Evolutionary conservation across 1,284 basidiomycete genomes (phyloP).

Genomic region (Cutaneotrichosporon dermatis): DNA sequence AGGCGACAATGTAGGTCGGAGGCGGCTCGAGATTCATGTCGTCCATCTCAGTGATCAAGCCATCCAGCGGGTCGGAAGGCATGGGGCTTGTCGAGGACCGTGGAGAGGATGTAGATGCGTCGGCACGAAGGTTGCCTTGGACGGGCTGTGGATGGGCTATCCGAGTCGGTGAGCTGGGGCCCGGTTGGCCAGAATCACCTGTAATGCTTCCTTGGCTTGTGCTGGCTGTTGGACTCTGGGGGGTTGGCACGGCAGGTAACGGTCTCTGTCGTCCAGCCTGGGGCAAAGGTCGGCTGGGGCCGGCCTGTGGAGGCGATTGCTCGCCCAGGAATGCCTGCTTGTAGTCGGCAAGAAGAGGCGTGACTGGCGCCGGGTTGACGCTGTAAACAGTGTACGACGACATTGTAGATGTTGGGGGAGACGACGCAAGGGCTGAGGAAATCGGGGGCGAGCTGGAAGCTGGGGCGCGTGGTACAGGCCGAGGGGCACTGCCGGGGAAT

Average conservation of each 20-base stretch:
- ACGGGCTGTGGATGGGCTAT: background rate
- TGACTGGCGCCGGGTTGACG: background rate
- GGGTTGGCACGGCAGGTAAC: background rate
- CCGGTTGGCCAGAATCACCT: no score
- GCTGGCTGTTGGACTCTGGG: background rate
- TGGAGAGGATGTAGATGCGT: background rate
- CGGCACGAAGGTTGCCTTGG: background rate
- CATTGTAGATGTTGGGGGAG: no score
- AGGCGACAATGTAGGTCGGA: background rate
- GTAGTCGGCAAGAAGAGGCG: slow-evolving; percentile 1
- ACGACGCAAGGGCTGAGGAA: background rate
- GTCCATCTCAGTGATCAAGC: background rate
- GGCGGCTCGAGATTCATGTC: background rate
- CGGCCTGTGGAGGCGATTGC: background rate
- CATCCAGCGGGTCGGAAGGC: background rate
- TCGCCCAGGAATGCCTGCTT: background rate
- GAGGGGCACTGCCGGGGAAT: background rate
- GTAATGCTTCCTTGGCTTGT: no score
- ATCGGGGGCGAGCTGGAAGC: background rate
- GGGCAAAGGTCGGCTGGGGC: background rate
- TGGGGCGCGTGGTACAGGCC: background rate
- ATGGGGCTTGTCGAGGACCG: background rate
- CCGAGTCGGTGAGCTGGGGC: no score
- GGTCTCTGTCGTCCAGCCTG: background rate
- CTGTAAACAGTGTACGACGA: no score